Evolutionary conservation across 2,329 filamentous ascomycete species (phyloP), one percentile per base, ranked within the genome.

Genomic region (Aspergillus sp.): DNA sequence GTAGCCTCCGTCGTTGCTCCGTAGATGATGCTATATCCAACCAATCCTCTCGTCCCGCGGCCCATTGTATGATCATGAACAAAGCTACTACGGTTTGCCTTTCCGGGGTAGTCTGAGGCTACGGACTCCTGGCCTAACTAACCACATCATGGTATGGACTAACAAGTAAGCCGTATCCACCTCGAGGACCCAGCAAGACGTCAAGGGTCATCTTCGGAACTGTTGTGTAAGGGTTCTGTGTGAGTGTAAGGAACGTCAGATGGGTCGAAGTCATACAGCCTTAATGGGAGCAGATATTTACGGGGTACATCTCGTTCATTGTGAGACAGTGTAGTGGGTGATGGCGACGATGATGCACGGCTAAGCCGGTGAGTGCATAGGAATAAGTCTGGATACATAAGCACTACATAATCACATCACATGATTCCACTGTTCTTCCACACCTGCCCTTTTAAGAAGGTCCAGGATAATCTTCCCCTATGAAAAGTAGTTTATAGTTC

Each of bases 61-160:
- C 25, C 12, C 15, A 50, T 50, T 50, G 47, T 50, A 30, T 30
- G 47, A 50, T 50, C 47, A 50, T 50, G 47, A 50, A 50, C 30
- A 13, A 50, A 50, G 47, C 47, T 50, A 30, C 25, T 50, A n/a
- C 47, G 47, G 25, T 50, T 32, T 50, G 25, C 23, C 47, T 17
- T 50, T 50, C 47, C 47, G 25, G 47, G 47, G 47, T 50, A 50
- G 47, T 50, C 47, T 50, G 25, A 50, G 47, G 47, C 47, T 50
- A 50, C 47, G 6, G 28, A 17, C 25, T 32, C 47, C 25, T 32
- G 47, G 15, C 47, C 19, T 23, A 45, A 45, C 41, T 49, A 49
- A 49, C 45, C 45, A 49, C 45, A 49, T 25, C 47, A 30, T n/a
- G 15, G 28, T 50, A 32, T 50, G 47, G 25, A 50, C 47, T 50